A percentile compares a stretch with the other conserved stretches of the same genome.
Conservation (phyloP, 2,329 filamentous ascomycete species). For the Ophiognomonia clavigignenti-juglandacearum region DNA sequence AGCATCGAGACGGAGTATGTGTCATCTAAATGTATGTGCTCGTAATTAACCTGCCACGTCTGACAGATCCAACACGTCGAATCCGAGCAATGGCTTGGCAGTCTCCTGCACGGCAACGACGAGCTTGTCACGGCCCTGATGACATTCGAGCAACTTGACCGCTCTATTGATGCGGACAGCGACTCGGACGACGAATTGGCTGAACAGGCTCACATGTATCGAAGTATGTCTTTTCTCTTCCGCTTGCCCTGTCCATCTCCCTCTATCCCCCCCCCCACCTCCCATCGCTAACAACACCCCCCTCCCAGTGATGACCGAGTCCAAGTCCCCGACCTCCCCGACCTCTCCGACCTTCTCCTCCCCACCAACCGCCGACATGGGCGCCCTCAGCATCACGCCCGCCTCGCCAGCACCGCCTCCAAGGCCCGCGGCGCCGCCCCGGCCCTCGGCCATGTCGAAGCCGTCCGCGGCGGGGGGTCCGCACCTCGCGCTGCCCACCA, state of each 20-base stretch:
- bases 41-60: not conserved
- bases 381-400: slow-evolving; percentile 36
- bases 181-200: slow-evolving; percentile 65
- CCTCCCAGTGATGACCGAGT: slow-evolving; percentile 45
- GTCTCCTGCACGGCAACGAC: slow-evolving; percentile 89
- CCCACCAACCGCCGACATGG: slow-evolving; percentile 38
- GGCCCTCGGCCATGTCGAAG: slow-evolving; percentile 40
- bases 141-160: slow-evolving; percentile 90
- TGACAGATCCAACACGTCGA: slow-evolving; percentile 79
- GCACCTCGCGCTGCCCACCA: slow-evolving; percentile 40
- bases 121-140: slow-evolving; percentile 91
- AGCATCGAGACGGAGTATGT: too few relatives aligned
- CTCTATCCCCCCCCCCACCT: not conserved
- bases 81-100: slow-evolving; percentile 85
- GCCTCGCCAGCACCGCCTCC: slow-evolving; percentile 29
- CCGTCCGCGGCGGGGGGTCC: too few relatives aligned
- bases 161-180: slow-evolving; percentile 71
- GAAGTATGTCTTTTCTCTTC: slow-evolving; percentile 45
- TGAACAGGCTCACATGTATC: slow-evolving; percentile 61
- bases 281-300: not conserved
- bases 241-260: slow-evolving; percentile 9
- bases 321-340: slow-evolving; percentile 41
- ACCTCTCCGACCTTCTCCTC: too few relatives aligned
- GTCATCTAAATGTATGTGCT: too few relatives aligned
- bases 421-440: slow-evolving; percentile 41